Evolutionary conservation across 2,329 filamentous ascomycete genomes (phyloP).

Genomic region (Beauveria caledonica): DNA sequence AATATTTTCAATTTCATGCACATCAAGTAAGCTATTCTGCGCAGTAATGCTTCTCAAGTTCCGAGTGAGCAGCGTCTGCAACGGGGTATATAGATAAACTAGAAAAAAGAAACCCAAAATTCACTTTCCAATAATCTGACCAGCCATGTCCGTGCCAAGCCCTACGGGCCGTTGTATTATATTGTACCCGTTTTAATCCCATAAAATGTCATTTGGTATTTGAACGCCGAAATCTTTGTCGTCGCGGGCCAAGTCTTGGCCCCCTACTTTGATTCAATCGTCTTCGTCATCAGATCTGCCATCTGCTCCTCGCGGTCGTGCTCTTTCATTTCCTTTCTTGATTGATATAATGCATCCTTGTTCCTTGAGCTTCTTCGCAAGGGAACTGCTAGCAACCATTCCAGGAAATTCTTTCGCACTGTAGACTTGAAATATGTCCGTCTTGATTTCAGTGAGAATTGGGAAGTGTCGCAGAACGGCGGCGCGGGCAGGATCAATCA

Average conservation of each 20-base stretch:
- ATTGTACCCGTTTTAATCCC: background rate
- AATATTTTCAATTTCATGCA: background rate
- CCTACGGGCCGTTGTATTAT: background rate
- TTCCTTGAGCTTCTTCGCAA: slow-evolving; percentile 66
- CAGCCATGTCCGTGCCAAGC: background rate
- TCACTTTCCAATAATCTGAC: background rate
- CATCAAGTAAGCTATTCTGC: background rate
- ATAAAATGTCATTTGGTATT: background rate
- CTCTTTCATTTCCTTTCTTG: slow-evolving; percentile 68
- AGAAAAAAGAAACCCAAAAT: background rate
- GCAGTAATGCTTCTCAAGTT: background rate
- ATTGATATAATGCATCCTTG: slow-evolving; percentile 80
- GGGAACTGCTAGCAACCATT: slow-evolving; percentile 67
- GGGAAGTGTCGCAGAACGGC: slow-evolving; percentile 39
- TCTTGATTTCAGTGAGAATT: slow-evolving; percentile 46
- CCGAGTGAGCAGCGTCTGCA: background rate
- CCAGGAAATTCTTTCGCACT: slow-evolving; percentile 82
- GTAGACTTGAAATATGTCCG: slow-evolving; percentile 69
- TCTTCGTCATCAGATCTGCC: slow-evolving; percentile 10
- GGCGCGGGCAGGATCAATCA: slow-evolving; percentile 54
- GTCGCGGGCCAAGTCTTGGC: background rate
- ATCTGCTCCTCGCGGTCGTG: background rate
- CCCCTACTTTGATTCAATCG: background rate
- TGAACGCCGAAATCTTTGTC: background rate
- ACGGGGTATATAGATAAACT: slow-evolving; percentile 9